A percentile compares a stretch with the other conserved stretches of the same genome.
These are phyloP conservation scores for Trichoderma sp. DNA, from an alignment of 2,329 filamentous ascomycete species.

Conservation along the genomic window DNA sequence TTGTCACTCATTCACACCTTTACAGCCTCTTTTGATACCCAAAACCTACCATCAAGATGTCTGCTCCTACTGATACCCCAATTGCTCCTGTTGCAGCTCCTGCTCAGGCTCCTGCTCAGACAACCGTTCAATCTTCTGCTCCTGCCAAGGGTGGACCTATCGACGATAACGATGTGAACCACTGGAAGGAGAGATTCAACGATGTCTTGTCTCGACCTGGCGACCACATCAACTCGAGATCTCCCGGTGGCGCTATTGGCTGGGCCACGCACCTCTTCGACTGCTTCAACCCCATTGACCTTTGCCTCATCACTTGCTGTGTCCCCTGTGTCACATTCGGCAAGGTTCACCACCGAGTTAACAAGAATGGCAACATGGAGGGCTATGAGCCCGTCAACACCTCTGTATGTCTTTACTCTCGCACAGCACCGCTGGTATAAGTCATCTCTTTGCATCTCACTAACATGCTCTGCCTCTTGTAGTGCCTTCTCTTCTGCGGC, in stretches of 20 bases:
- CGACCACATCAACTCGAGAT: conserved; percentile 43
- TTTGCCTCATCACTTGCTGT: conserved; percentile 45
- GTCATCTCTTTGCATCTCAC: background rate
- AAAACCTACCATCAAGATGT: background rate
- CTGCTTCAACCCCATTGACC: conserved; percentile 44
- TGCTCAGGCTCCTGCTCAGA: background rate
- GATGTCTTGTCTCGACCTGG: conserved; percentile 41
- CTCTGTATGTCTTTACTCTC: conserved; percentile 35
- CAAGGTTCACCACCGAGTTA: conserved; percentile 46
- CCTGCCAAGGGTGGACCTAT: conserved; percentile 32
- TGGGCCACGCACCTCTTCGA: conserved; percentile 44
- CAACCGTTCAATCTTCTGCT: conserved; percentile 14
- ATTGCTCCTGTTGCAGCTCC: background rate
- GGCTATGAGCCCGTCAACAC: conserved; percentile 48
- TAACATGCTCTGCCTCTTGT: conserved; percentile 15
- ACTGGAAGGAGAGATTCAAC: conserved; percentile 46
- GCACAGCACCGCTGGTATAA: background rate
- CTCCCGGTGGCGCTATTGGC: conserved; percentile 35
- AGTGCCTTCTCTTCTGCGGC: conserved; percentile 46
- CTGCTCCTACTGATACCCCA: background rate
- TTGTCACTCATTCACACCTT: conserved; percentile 11
- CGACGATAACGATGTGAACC: conserved; percentile 42
- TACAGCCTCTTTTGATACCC: conserved; percentile 12
- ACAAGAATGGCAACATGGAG: conserved; percentile 38
- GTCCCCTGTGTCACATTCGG: conserved; percentile 48